Conservation (phyloP, 192 early-diverging fungal genomes). For the Coemansia pectinata region DNA sequence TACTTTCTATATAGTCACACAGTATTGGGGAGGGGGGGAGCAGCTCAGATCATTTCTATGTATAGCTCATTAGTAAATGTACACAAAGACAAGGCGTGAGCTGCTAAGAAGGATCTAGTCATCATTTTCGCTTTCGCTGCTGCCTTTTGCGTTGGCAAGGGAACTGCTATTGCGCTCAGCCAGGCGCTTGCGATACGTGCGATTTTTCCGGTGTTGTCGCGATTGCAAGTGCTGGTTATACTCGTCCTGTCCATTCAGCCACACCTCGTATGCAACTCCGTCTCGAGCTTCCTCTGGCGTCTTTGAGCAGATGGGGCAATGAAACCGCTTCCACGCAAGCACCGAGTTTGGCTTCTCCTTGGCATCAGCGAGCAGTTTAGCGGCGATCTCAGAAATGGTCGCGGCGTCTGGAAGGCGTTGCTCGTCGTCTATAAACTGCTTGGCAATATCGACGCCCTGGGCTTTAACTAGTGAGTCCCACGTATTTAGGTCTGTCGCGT, state of each 20-base stretch:
- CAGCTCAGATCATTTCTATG: background rate
- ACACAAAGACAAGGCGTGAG: background rate
- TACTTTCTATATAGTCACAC: background rate
- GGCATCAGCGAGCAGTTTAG: conserved; percentile 28
- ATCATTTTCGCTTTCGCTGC: background rate
- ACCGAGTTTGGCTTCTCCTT: conserved; percentile 29
- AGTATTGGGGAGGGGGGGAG: background rate
- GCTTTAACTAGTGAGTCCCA: conserved; percentile 62
- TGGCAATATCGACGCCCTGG: conserved; percentile 58
- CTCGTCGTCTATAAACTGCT: conserved; percentile 22
- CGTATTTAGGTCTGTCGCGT: conserved; percentile 63
- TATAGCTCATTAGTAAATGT: background rate
- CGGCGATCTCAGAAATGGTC: conserved; percentile 22
- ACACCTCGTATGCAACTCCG: conserved; percentile 44
- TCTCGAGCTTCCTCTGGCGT: conserved; percentile 36
- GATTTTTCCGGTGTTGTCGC: conserved; percentile 63
- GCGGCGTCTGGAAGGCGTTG: conserved; percentile 16
- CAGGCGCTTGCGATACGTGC: conserved; percentile 33
- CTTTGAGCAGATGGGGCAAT: conserved; percentile 69
- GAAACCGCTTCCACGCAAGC: conserved; percentile 65
- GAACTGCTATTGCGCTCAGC: background rate
- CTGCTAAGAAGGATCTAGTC: background rate
- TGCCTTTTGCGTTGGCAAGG: background rate
- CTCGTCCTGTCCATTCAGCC: conserved; percentile 73
- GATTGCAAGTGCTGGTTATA: conserved; percentile 75